Evolutionary conservation across 768 basidiomycete species (phyloP).

Genomic region (Lactarius vividus): DNA sequence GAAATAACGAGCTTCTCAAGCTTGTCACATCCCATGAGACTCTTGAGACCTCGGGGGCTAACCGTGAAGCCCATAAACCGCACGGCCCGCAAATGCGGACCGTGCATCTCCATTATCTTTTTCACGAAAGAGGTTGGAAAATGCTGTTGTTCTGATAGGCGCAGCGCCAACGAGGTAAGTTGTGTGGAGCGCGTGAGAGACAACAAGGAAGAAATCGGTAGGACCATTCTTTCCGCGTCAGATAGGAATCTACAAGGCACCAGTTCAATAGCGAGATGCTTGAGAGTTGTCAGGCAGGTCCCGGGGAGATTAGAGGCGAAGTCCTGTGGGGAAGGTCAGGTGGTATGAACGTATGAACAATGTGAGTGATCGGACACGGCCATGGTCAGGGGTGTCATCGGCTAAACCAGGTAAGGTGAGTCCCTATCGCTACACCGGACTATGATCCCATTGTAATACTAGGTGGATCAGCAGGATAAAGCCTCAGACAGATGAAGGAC

Average conservation of each 20-base stretch:
- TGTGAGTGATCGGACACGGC: constrained; percentile 16
- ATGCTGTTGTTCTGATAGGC: constrained; percentile 16
- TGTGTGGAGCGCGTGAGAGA: constrained; percentile 23
- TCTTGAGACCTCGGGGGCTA: constrained; percentile 5
- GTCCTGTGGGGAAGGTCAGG: constrained; percentile 28
- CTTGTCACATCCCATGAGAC: constrained; percentile 22
- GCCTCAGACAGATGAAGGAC: neutral
- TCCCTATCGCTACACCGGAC: constrained; percentile 3
- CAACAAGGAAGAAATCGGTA: constrained; percentile 17
- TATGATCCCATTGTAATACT: neutral
- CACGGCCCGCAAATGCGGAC: constrained; percentile 17
- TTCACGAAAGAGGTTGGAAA: constrained; percentile 17
- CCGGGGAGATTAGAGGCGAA: constrained; percentile 32
- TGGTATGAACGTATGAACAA: constrained; percentile 39
- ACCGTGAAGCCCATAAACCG: constrained; percentile 20
- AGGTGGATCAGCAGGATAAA: neutral
- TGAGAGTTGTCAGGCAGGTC: constrained; percentile 42
- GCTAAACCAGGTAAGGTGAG: constrained; percentile 1
- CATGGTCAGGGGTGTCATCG: constrained; percentile 7
- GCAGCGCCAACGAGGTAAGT: constrained; percentile 25
- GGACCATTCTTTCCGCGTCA: neutral
- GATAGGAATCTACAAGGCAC: constrained; percentile 36
- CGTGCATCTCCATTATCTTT: constrained; percentile 25
- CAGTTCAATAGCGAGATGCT: constrained; percentile 53
- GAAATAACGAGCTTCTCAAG: constrained; percentile 27